Conservation (phyloP, 495 filamentous ascomycete genomes). For the Tuber microsphaerosporum region DNA sequence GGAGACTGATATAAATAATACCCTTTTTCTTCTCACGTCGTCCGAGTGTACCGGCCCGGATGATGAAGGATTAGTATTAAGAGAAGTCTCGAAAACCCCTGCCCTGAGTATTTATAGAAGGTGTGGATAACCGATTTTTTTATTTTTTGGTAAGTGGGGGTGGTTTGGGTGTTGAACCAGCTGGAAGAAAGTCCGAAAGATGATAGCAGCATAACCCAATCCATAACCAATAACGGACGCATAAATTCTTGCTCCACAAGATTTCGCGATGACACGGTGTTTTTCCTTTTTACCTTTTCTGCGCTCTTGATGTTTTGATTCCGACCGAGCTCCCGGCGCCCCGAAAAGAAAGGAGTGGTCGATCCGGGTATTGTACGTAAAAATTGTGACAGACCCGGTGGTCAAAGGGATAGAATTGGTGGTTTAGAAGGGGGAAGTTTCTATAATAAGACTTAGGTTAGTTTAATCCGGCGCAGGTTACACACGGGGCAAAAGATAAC, state of each 20-base stretch:
- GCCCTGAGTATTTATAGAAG: constrained; percentile 2
- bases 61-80: background rate
- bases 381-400: background rate
- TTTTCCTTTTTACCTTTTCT: background rate
- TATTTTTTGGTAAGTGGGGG: background rate
- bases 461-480: background rate
- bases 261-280: background rate
- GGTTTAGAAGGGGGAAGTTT: background rate
- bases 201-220: background rate
- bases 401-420: background rate
- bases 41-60: background rate
- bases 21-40: background rate
- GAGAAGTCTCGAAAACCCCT: background rate
- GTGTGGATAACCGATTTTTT: background rate
- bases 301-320: background rate
- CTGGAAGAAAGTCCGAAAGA: background rate
- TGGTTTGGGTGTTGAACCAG: background rate
- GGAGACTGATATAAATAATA: background rate
- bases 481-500: background rate
- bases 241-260: background rate
- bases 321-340: background rate
- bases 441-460: background rate
- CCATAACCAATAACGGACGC: background rate
- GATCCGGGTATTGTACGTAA: background rate
- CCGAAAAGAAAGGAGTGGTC: background rate